phyloP scores from a whole-genome alignment of 2,329 filamentous ascomycete species.

The Xylogone sp. region DNA sequence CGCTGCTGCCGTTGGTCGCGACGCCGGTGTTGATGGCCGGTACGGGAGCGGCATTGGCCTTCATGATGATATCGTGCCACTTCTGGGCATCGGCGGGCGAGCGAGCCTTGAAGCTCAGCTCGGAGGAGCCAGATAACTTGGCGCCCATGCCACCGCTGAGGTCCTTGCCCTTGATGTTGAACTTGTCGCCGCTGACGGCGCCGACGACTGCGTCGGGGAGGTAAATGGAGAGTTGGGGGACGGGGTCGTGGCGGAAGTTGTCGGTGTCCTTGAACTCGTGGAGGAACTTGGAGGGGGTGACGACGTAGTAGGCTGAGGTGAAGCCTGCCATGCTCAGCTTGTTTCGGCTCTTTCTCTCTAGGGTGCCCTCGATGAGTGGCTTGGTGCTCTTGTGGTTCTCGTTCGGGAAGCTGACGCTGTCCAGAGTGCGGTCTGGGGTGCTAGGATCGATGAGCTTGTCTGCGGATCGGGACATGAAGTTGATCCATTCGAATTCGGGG shows the following conservation, averaged over 20 bases:
- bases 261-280: constrained; percentile 98
- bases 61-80: constrained; percentile 72
- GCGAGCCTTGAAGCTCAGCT: constrained; percentile 85
- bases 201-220: constrained; percentile 86
- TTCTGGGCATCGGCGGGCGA: constrained; percentile 74
- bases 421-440: constrained; percentile 67
- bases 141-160: constrained; percentile 74
- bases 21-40: background rate
- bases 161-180: constrained; percentile 95
- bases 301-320: constrained; percentile 80
- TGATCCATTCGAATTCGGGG: constrained; percentile 86
- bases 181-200: constrained; percentile 70
- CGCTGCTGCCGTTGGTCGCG: background rate
- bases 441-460: constrained; percentile 75
- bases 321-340: constrained; percentile 73
- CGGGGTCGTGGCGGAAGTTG: constrained; percentile 63
- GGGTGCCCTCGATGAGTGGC: constrained; percentile 78
- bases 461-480: constrained; percentile 70
- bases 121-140: constrained; percentile 75
- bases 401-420: constrained; percentile 80
- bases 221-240: constrained; percentile 85
- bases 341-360: constrained; percentile 89
- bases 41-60: constrained; percentile 12
- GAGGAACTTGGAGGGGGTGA: constrained; percentile 82
- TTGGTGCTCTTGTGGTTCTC: constrained; percentile 77